phyloP scores from a whole-genome alignment of 805 yeast genomes.

The Ogataea degrootiae region DNA sequence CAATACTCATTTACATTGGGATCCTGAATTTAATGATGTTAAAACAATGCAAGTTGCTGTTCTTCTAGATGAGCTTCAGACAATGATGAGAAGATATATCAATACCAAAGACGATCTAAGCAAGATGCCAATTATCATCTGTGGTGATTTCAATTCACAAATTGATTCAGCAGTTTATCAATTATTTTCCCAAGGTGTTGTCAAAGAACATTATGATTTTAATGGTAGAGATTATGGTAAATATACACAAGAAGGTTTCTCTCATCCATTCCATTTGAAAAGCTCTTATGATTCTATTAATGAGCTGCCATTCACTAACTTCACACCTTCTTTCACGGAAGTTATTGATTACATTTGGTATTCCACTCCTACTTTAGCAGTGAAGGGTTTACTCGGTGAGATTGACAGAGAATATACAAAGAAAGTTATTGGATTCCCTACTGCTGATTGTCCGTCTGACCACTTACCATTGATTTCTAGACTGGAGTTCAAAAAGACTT shows the following conservation, averaged over 20 bases:
- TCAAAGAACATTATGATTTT: conserved; percentile 74
- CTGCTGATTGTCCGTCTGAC: conserved; percentile 90
- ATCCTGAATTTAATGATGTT: conserved; percentile 93
- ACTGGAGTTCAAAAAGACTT: conserved; percentile 60
- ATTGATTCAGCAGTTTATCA: conserved; percentile 88
- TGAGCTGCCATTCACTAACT: conserved; percentile 91
- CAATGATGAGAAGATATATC: conserved; percentile 43
- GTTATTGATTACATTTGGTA: conserved; percentile 96
- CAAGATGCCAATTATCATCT: conserved; percentile 70
- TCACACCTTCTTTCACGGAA: conserved; percentile 88
- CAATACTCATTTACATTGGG: conserved; percentile 98
- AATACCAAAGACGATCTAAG: conserved; percentile 26
- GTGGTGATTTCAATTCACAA: conserved; percentile 95
- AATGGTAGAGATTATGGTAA: conserved; percentile 86
- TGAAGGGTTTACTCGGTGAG: conserved; percentile 80
- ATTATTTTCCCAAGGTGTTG: conserved; percentile 75
- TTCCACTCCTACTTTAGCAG: conserved; percentile 73
- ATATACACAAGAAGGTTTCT: conserved; percentile 84
- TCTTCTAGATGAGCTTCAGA: conserved; percentile 80
- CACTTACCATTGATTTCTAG: conserved; percentile 84
- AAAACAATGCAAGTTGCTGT: conserved; percentile 94
- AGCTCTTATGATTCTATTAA: conserved; percentile 82
- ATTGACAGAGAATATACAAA: conserved; percentile 74
- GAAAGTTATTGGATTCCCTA: conserved; percentile 87
- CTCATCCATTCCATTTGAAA: conserved; percentile 73